phyloP scores from a whole-genome alignment of 2,329 filamentous ascomycete species.

The Ceratocystis destructans region DNA sequence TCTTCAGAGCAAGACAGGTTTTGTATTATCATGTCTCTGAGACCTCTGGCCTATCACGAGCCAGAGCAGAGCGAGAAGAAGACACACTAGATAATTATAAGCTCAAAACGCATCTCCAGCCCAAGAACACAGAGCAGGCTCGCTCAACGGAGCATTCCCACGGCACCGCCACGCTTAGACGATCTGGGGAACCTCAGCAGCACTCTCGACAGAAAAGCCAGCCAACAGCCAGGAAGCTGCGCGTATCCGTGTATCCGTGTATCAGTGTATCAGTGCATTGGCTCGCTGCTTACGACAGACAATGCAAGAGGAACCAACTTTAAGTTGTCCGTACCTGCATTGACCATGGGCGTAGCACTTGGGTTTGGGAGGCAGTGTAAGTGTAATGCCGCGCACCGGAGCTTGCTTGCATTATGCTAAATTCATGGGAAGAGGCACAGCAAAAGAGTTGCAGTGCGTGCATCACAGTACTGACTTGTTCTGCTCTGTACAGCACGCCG shows the following conservation, averaged over 20 bases:
- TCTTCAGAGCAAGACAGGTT: neutral
- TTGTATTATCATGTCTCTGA: neutral
- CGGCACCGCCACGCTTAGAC: neutral
- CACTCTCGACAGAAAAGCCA: too few species aligned
- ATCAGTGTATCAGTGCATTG: neutral
- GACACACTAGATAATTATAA: neutral
- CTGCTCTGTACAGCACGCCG: neutral
- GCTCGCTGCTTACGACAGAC: neutral
- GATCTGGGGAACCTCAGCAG: neutral
- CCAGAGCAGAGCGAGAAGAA: neutral
- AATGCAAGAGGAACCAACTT: neutral
- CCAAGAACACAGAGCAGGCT: neutral
- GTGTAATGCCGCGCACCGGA: neutral
- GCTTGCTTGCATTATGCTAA: neutral
- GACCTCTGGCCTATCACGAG: neutral
- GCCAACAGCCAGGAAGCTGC: neutral
- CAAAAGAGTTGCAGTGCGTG: neutral
- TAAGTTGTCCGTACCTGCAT: constrained; percentile 7
- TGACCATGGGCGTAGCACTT: neutral
- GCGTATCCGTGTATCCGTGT: neutral
- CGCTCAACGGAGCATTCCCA: neutral
- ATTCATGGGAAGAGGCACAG: constrained; percentile 1
- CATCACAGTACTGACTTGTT: neutral
- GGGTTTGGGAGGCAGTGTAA: neutral
- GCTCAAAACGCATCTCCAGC: neutral